Evolutionary conservation across 192 early-diverging fungal genomes (phyloP), one percentile per base, ranked within the genome.

Genomic region (Coemansia sp.): DNA sequence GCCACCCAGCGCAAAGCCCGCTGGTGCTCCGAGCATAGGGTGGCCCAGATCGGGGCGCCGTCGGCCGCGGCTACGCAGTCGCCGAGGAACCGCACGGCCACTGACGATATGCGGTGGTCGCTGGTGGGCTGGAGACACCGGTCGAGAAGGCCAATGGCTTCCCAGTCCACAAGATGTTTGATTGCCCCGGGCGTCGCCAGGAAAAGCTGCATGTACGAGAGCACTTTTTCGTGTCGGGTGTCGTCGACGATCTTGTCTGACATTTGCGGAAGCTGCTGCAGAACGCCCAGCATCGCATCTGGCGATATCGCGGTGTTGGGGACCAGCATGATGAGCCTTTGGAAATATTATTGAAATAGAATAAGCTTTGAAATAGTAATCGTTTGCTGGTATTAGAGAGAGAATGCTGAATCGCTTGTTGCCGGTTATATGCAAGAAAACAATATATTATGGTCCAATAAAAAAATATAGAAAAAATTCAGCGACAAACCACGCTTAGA

Each of bases 141-240:
- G 1, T n/a, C 22, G 4, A 74, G 65, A 0, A 57, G 51, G 0
- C 9, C 35, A 11, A 74, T 34, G 3, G 51, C 35, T 20, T 67
- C 35, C 80, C 80, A 82, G 14, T 38, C 65, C 7, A 66, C 17
- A 45, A 83, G 75, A 39, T 60, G 53, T 22, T 18, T 39, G 0
- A 65, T 67, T 3, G 69, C 66, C 4, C 14, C 20, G 34, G 68
- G 52, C 7, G 60, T 58, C 2, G n/a, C 48, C 33, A 85, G 78
- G 22, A 72, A 79, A 12, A 77, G 67, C 12, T 64, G 59, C 73
- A 92, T 73, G 64, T 89, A 89, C 0, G 90, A 88, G 28, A 93
- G 83, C 12, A 93, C 87, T 73, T 90, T 90, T 74, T 93, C 91
- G 74, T 93, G 87, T 15, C 90, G 76, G 3, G 91, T 89, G 56